A percentile compares a stretch with the other conserved stretches of the same genome.
phyloP scores from a whole-genome alignment of 2,329 filamentous ascomycete genomes.

The Fusarium equiseti region DNA sequence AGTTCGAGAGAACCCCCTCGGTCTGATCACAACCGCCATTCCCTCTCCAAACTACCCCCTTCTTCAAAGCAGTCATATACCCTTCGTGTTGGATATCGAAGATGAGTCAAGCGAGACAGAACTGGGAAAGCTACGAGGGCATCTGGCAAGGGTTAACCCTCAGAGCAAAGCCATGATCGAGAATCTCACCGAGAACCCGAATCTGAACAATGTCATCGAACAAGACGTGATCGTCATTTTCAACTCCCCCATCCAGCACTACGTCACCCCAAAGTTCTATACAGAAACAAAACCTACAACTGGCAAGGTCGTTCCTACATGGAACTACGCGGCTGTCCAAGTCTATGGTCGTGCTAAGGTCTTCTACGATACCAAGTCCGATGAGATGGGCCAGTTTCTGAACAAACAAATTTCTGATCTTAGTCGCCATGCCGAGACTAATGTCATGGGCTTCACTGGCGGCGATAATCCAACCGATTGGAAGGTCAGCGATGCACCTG shows the following conservation, averaged over 20 bases:
- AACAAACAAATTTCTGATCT: conserved; percentile 65
- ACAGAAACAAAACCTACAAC: conserved; percentile 71
- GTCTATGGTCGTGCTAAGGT: conserved; percentile 70
- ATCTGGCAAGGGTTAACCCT: conserved; percentile 72
- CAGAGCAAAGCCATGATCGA: conserved; percentile 72
- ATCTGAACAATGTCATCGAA: conserved; percentile 50
- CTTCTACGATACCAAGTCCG: conserved; percentile 62
- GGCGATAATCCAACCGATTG: conserved; percentile 57
- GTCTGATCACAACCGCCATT: conserved; percentile 73
- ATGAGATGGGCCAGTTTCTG: conserved; percentile 60
- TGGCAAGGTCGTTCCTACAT: conserved; percentile 77
- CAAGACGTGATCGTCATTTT: conserved; percentile 74
- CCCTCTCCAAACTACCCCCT: conserved; percentile 60
- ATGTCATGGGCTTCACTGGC: conserved; percentile 67
- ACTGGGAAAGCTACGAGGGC: conserved; percentile 65
- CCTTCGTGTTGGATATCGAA: conserved; percentile 67
- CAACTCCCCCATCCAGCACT: conserved; percentile 69
- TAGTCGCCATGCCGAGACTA: conserved; percentile 61
- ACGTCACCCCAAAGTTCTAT: conserved; percentile 78
- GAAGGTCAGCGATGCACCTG: conserved; percentile 69
- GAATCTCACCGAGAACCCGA: conserved; percentile 39
- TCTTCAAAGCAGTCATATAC: conserved; percentile 71
- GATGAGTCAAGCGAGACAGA: conserved; percentile 57
- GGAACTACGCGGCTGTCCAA: conserved; percentile 77
- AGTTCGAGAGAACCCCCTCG: conserved; percentile 70